phyloP scores from a whole-genome alignment of 345 rosid species.

The Turritis glabra region DNA sequence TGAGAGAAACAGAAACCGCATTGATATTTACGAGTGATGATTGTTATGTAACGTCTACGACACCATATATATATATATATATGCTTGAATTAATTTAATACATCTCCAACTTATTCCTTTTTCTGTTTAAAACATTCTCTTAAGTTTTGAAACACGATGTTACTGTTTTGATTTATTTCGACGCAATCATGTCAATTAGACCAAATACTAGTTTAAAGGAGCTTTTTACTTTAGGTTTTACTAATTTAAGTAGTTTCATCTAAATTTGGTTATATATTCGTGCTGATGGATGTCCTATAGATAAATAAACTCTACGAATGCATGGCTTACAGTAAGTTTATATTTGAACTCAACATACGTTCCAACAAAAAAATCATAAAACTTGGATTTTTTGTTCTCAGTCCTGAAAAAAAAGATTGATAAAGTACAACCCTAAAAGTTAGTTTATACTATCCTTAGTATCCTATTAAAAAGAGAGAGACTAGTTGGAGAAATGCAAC shows the following conservation, averaged over 20 bases:
- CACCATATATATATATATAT: too few species aligned
- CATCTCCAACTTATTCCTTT: neutral
- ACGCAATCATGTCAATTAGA: neutral
- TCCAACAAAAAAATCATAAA: too few species aligned
- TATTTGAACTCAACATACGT: neutral
- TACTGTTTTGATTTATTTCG: neutral
- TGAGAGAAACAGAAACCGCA: neutral
- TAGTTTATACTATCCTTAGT: neutral
- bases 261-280: neutral
- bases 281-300: neutral
- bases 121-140: neutral
- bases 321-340: neutral
- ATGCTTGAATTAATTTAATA: neutral
- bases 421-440: neutral
- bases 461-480: neutral
- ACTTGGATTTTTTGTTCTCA: too few species aligned
- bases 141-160: neutral
- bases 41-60: slow-evolving; percentile 32
- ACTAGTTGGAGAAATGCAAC: neutral
- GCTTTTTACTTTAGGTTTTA: neutral
- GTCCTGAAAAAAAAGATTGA: neutral
- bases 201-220: neutral
- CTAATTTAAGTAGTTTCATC: neutral
- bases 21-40: slow-evolving; percentile 12
- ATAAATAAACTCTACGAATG: neutral